Base-by-base conservation (phyloP, 352 stramenopile species). In the Globisporangium cederbergense region DNA sequence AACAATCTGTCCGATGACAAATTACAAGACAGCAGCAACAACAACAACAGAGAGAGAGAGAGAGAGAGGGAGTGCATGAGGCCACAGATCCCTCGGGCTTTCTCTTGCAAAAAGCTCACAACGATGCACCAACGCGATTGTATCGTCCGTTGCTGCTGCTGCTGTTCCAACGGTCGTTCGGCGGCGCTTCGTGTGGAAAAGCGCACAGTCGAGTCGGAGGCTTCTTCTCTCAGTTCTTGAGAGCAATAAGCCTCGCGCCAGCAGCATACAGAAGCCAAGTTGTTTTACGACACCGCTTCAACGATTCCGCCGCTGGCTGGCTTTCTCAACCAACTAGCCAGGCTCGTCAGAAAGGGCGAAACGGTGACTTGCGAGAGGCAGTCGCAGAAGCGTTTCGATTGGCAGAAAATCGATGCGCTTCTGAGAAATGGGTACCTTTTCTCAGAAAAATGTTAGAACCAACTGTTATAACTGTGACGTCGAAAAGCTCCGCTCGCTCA, bases 251-350 rank as follows among this genome's bases (percentile, higher is more conserved):
- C 22, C 22, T 25, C 22, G 22, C 22, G 22, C 22, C 22, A 25
- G 22, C 22, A 25, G 3, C 32, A 59, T 34, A 43, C 53, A 47
- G 34, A 38, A 7, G 16, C 5, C 34, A 58, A 58, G 18, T 30
- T 22, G 10, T 30, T 32, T 32, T 20, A 34, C 32, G 46, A 58
- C 46, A n/a, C 32, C 52, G 46, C 52, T 58, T 58, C 52, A 46
- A 58, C 32, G 25, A 58, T 20, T 25, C 22, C 22, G 22, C 22
- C 22, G 22, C 22, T 25, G 22, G 22, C 22, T 25, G 22, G 22
- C 22, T 25, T 25, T 25, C 22, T 13, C 1, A 45, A 20, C 42
- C 13, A 3, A 46, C 42, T 46, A 16, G 42, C 42, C 20, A 10
- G 34, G 42, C 14, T 46, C 42, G 14, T 20, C 42, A 46, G 13